Base-by-base conservation (phyloP, 1,139 yeast genomes). In the Diutina neorugosa region DNA sequence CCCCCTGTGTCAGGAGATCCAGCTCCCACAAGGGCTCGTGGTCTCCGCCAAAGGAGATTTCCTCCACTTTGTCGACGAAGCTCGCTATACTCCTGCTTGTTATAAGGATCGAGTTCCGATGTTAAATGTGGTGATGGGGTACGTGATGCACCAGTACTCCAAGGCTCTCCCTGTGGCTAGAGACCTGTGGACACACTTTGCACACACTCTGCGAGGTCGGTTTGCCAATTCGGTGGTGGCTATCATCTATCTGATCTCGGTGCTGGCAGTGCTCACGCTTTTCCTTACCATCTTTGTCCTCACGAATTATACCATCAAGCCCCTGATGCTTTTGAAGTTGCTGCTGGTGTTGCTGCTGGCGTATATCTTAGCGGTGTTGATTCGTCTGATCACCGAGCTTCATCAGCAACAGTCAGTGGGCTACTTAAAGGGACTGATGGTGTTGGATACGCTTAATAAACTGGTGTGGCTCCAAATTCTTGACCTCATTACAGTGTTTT, bases 211-310 rank as follows among this genome's bases (percentile, higher is more conserved):
- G 41, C 57, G 65, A 23, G 83, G 86, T 0, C 60, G 74, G 2
- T 84, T 80, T 63, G 68, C 74, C 27, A 79, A 78, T 60, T 76
- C 85, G 54, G 72, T 82, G 25, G 84, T 77, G 52, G 79, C 90
- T 0, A 73, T 83, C 41, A 68, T 84, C 0, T 81, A 82, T 61
- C 77, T 86, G 0, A 65, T 85, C 25, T 76, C 88, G 11, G 77
- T 82, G 1, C 82, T 84, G 64, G 80, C 86, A 16, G 84, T 84
- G 18, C 75, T 85, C 11, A 79, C 85, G 7, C 71, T 85, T 69
- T 80, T 82, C 57, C 66, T 86, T 41, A 81, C 90, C 1, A 65
- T 85, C 3, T 76, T 84, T 53, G 81, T 84, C 18, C 72, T 82
- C 56, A 78, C 89, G 16, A 82, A 80, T 63, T 80, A 74, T 58